Evolutionary conservation across 1,284 basidiomycete species (phyloP).

Genomic region (Fereydounia khargensis): DNA sequence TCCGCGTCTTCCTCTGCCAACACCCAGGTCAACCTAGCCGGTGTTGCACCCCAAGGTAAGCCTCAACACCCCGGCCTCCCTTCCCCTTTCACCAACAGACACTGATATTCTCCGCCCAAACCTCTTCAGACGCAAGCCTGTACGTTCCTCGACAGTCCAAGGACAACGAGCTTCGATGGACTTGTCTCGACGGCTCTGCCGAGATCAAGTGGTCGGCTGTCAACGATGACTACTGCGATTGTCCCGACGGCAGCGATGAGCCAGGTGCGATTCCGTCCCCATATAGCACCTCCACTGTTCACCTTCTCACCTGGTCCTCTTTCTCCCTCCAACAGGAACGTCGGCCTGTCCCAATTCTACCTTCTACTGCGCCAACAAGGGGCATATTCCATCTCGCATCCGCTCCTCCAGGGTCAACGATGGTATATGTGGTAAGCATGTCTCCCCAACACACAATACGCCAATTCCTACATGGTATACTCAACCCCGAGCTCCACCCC

Average conservation of each 20-base stretch:
- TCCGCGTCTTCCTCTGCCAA: slow-evolving; percentile 6
- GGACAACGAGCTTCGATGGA: slow-evolving; percentile 31
- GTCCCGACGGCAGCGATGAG: slow-evolving; percentile 87
- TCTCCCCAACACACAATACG: slow-evolving; percentile 70
- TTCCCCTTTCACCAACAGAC: slow-evolving; percentile 4
- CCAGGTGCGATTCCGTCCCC: slow-evolving; percentile 69
- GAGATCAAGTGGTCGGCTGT: slow-evolving; percentile 68
- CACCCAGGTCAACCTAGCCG: too few species aligned
- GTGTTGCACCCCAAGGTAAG: too few species aligned
- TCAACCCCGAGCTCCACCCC: slow-evolving; percentile 2
- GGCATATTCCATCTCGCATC: slow-evolving; percentile 79
- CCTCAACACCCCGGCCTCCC: slow-evolving; percentile 13
- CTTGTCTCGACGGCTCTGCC: slow-evolving; percentile 39
- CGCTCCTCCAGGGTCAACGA: slow-evolving; percentile 84
- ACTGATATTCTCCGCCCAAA: too few species aligned
- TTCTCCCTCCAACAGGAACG: slow-evolving; percentile 65
- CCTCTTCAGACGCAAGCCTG: too few species aligned
- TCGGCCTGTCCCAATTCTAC: slow-evolving; percentile 72
- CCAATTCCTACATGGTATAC: slow-evolving; percentile 1
- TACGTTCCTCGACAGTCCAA: too few species aligned
- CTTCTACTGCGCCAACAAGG: slow-evolving; percentile 86
- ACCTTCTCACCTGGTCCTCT: neutral
- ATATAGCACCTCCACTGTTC: neutral
- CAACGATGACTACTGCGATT: slow-evolving; percentile 95
- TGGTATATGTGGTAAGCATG: too few species aligned